Evolutionary conservation across 176 grass and related monocot genomes (phyloP).

Genomic region (Oryza coarctata): DNA sequence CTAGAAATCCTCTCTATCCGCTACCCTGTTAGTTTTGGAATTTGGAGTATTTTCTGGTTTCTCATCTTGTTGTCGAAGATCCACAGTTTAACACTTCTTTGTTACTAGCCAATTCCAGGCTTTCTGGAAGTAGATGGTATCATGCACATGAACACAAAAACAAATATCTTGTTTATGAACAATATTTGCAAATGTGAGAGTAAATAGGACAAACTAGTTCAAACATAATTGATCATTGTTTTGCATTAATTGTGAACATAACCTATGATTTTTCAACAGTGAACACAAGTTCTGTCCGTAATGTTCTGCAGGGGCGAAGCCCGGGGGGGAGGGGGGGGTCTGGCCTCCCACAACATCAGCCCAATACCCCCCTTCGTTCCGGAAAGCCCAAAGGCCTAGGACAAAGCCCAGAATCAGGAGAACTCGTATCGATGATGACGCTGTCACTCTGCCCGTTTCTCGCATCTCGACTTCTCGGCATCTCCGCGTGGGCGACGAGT

Average conservation of each 20-base stretch:
- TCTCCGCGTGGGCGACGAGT: too few relatives aligned
- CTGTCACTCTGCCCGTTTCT: too few relatives aligned
- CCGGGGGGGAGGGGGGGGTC: too few relatives aligned
- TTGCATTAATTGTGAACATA: not conserved
- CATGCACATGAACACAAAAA: not conserved
- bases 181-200: not conserved
- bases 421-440: too few relatives aligned
- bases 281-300: too few relatives aligned
- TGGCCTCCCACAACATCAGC: too few relatives aligned
- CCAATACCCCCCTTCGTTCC: too few relatives aligned
- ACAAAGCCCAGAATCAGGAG: too few relatives aligned
- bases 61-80: not conserved
- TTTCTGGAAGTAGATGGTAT: not conserved
- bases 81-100: not conserved
- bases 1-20: not conserved
- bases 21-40: conserved; percentile 14
- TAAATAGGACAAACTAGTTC: not conserved
- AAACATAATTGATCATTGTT: not conserved
- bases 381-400: too few relatives aligned
- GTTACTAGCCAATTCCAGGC: not conserved
- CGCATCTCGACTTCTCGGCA: too few relatives aligned
- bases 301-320: too few relatives aligned
- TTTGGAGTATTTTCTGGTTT: not conserved
- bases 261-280: too few relatives aligned
- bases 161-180: not conserved